Percentiles rank a stretch among this genome's conserved stretches.
Evolutionary conservation across 176 grass and related monocot genomes (phyloP).

Genomic region (Triticum turgidum): DNA sequence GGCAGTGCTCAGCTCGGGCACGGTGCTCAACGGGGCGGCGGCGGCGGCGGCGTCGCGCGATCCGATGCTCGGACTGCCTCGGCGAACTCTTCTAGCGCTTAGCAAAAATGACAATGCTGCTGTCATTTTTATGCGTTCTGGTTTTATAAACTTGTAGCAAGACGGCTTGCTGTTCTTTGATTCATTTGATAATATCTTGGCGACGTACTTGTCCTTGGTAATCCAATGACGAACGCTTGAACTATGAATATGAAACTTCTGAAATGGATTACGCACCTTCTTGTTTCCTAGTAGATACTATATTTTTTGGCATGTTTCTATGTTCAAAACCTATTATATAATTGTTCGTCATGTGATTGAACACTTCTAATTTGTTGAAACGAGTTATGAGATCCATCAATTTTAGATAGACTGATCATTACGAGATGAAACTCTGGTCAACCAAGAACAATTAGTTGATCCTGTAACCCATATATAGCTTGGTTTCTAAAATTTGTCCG

Average conservation of each 20-base stretch:
- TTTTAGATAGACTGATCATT: neutral
- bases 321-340: too few species aligned
- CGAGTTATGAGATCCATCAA: neutral
- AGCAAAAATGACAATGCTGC: neutral
- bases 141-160: conserved; percentile 45
- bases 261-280: neutral
- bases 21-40: conserved; percentile 16
- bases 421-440: neutral
- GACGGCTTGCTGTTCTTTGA: conserved; percentile 53
- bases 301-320: too few species aligned
- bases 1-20: conserved; percentile 30
- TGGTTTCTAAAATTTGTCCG: accelerated
- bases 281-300: too few species aligned
- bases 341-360: neutral
- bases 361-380: neutral
- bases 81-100: conserved; percentile 2
- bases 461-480: neutral
- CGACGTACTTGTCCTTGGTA: conserved; percentile 29
- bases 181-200: conserved; percentile 29
- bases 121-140: conserved; percentile 28
- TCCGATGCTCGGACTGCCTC: conserved; percentile 19
- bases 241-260: neutral
- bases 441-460: neutral
- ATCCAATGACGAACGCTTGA: neutral
- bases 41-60: conserved; percentile 16